Base-by-base conservation (phyloP, 139 green algal species). In the Chlorella sp. region DNA sequence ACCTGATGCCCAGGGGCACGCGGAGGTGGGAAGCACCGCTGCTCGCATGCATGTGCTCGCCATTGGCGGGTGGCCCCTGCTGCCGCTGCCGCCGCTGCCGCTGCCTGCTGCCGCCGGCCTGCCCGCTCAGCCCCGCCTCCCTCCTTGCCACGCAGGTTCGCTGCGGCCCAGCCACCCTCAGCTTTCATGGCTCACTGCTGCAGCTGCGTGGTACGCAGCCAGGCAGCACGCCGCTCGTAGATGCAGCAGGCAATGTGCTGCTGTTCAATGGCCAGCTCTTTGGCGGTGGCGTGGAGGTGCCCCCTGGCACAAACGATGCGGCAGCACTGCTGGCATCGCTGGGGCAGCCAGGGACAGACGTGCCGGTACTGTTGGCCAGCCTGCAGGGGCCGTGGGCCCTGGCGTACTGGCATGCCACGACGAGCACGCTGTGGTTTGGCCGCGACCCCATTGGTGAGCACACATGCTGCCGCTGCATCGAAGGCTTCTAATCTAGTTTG, bases 181-280 rank as follows among this genome's bases (percentile, higher is more conserved):
- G 30, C 28, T 85, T 86, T 26, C 20, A 78, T 26, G 88, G 88
- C 9, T 95, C 93, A 1, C 69, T 97, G n/a, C 90, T 97, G 69
- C 94, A 97, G 83, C 86, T 97, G 47, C 85, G 93, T 0, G 94
- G 94, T 3, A 25, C 0, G 0, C 18, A 26, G 0, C 75, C 78
- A 18, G 26, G 36, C 4, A 5, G 11, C 12, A 86, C 71, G 4
- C 90, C 88, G 0, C 51, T 89, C 0, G 23, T 62, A 0, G 78
- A 92, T 17, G 82, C 81, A 7, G 21, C n/a, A 18, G 94, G 92
- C 39, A 92, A 89, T 47, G 57, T 95, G 11, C 87, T 98, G 20
- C 87, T 91, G 13, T 95, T 95, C 85, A 98, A 97, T 65, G 95
- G 94, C 0, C 92, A 98, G 75, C 30, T 98, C 0, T 98, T 95